Evolutionary conservation across 345 rosid species (phyloP), one percentile per base, ranked within the genome.

Genomic region (Brassica incana): DNA sequence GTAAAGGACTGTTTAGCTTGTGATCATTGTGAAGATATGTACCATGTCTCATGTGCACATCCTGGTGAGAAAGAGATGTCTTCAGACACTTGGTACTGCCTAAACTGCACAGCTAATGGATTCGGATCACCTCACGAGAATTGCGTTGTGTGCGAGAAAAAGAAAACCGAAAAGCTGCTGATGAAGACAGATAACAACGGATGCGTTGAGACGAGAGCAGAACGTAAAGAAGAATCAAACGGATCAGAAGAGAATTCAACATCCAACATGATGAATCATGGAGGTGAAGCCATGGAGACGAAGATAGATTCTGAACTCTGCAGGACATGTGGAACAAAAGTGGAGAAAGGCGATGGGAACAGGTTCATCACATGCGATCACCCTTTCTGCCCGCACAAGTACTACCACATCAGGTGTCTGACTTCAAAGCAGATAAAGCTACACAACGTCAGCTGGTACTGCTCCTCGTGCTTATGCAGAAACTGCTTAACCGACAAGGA

Each of bases 401-500:
- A 86, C 71, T 95, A 88, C 83, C 99, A 93, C 76, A 85, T 70
- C 63, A 87, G 97, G 77, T 95, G 99, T 86, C 76, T 95, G 81
- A 90, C 97, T 9, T 71, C 54, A 0, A 88, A 84, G 84, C 95
- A 91, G 82, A 80, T 90, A 67, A 85, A 85, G 77, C 69, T 83
- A 4, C 83, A 85, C 40, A 89, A 95, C 66, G 84, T 85, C 35
- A 77, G 74, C 59, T 95, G 99, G 99, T 92, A 88, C 72, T 95
- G 99, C 82, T 97, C 98, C 25, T 91, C 98, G 16, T 95, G 99
- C 84, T 78, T 93, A 27, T 95, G 99, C 74, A 85, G 94, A 82
- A 70, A 69, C 30, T 95, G 99, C 86, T 85, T 88, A 9, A 65
- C 85, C 10, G 95, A 95, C 67, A 86, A 66, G 84, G 97, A 95